Conservation (phyloP, 805 yeast species). For the Nematodospora valgi region DNA sequence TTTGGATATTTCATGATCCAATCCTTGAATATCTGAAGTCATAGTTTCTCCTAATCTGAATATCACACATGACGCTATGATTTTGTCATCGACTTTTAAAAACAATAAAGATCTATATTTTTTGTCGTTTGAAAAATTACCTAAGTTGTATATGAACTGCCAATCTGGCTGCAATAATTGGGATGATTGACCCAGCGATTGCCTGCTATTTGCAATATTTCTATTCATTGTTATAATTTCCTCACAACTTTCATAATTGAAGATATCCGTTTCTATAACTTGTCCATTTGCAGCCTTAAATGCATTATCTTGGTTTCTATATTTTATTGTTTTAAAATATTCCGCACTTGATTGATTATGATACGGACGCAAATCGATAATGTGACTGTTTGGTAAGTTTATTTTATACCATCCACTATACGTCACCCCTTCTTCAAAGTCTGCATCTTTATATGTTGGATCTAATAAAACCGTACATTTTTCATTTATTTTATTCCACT, state of each 20-base stretch:
- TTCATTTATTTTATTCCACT: slow-evolving; percentile 29
- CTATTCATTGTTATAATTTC: slow-evolving; percentile 32
- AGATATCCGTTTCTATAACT: slow-evolving; percentile 29
- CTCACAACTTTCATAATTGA: slow-evolving; percentile 26
- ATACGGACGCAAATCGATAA: slow-evolving; percentile 36
- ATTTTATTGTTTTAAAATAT: slow-evolving; percentile 39
- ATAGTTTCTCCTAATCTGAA: slow-evolving; percentile 43
- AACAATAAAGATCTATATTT: slow-evolving; percentile 30
- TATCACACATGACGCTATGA: slow-evolving; percentile 40
- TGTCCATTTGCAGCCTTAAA: slow-evolving; percentile 33
- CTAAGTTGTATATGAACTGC: slow-evolving; percentile 26
- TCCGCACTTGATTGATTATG: slow-evolving; percentile 26
- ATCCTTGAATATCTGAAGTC: slow-evolving; percentile 43
- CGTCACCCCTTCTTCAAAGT: slow-evolving; percentile 27
- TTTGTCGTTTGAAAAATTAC: slow-evolving; percentile 18
- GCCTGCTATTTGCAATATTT: slow-evolving; percentile 36
- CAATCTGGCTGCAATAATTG: slow-evolving; percentile 31
- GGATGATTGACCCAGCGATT: slow-evolving; percentile 34
- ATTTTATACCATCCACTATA: slow-evolving; percentile 37
- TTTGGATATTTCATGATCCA: slow-evolving; percentile 36
- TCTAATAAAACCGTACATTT: slow-evolving; percentile 34
- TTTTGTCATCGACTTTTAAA: slow-evolving; percentile 31
- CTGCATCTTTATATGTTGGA: slow-evolving; percentile 33
- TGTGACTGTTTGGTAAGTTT: slow-evolving; percentile 36
- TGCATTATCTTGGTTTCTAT: slow-evolving; percentile 33